A percentile compares a stretch with the other conserved stretches of the same genome.
Evolutionary conservation across 192 early-diverging fungal species (phyloP).

Genomic region (Umbelopsis isabellina): DNA sequence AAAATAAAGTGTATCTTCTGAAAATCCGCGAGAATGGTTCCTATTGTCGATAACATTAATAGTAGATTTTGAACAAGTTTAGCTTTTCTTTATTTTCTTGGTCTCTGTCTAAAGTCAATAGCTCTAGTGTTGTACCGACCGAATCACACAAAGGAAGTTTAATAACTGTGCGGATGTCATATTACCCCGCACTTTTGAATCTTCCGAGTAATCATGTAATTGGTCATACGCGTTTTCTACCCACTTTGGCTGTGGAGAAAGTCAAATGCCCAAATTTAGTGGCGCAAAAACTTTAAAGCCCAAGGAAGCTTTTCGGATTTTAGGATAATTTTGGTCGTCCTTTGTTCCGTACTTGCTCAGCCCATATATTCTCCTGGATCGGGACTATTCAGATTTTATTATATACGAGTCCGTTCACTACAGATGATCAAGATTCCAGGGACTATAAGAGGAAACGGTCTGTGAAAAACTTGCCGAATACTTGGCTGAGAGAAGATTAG

Average conservation of each 20-base stretch:
- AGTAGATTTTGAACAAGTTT: too few species aligned
- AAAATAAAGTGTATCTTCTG: too few species aligned
- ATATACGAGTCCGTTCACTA: neutral
- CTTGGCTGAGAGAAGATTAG: too few species aligned
- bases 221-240: neutral
- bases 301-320: neutral
- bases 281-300: neutral
- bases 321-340: neutral
- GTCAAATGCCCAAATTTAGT: constrained; percentile 19
- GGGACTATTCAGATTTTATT: neutral
- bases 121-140: neutral
- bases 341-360: neutral
- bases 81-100: too few species aligned
- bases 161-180: too few species aligned
- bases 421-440: too few species aligned
- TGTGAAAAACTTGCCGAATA: too few species aligned
- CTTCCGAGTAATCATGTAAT: too few species aligned
- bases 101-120: neutral
- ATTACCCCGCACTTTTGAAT: too few species aligned
- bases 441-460: too few species aligned
- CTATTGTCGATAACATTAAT: too few species aligned
- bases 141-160: neutral
- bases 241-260: constrained; percentile 5
- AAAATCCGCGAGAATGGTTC: too few species aligned
- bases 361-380: neutral